Conservation (phyloP, 164 flowering plant genomes). For the Kalanchoe fedtschenkoi region DNA sequence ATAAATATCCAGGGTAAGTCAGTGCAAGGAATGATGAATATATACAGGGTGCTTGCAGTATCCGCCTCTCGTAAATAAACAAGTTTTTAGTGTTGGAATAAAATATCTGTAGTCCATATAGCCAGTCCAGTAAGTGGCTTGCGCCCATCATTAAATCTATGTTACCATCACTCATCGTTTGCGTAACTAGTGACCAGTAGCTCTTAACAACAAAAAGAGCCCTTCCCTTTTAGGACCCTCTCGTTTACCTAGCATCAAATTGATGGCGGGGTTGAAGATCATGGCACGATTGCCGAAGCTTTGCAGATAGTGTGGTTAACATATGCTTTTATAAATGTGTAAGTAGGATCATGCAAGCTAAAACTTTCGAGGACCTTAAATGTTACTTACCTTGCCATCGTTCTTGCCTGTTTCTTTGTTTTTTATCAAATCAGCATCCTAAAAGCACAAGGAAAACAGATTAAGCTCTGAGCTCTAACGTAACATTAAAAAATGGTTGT, state of each 20-base stretch:
- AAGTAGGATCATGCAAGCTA: neutral
- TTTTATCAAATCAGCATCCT: constrained; percentile 69
- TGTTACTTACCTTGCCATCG: constrained; percentile 48
- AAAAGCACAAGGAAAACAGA: constrained; percentile 10
- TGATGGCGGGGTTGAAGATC: neutral
- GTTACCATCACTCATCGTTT: neutral
- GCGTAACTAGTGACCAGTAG: neutral
- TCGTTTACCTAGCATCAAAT: neutral
- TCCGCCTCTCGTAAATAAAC: neutral
- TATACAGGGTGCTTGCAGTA: neutral
- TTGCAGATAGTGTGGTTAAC: neutral
- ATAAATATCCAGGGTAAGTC: neutral
- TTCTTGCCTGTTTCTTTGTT: constrained; percentile 28
- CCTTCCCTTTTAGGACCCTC: neutral
- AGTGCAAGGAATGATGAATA: neutral
- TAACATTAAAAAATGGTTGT: neutral
- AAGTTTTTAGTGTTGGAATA: neutral
- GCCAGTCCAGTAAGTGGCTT: neutral
- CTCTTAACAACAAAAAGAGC: neutral
- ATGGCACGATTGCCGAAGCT: neutral
- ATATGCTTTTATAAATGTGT: neutral
- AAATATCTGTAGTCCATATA: neutral
- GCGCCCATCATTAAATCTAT: neutral
- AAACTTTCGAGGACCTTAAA: neutral
- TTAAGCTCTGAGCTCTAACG: neutral